These are phyloP conservation scores for Hirschioporus abietinus DNA, from an alignment of 768 basidiomycete genomes.

Conservation along the genomic window DNA sequence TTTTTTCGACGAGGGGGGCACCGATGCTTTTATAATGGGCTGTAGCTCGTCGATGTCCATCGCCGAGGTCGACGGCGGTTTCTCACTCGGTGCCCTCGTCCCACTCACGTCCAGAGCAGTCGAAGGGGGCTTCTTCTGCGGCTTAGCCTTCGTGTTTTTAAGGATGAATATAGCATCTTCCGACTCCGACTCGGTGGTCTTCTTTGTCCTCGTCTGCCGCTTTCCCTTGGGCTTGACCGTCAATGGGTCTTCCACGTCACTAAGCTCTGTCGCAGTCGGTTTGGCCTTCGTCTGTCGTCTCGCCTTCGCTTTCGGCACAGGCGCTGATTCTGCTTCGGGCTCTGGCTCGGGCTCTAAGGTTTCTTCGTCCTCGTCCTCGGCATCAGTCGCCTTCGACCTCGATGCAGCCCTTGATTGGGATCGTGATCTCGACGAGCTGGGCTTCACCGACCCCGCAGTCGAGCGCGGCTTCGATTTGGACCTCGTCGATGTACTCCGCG, in stretches of 20 bases:
- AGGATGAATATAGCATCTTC: slow-evolving; percentile 16
- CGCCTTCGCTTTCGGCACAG: background rate
- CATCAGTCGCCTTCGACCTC: slow-evolving; percentile 11
- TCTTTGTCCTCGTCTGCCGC: background rate
- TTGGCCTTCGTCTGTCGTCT: slow-evolving; percentile 9
- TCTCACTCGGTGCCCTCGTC: slow-evolving; percentile 5
- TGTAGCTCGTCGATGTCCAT: background rate
- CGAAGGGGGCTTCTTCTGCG: slow-evolving; percentile 11
- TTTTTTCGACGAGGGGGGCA: background rate
- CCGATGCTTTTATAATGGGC: background rate
- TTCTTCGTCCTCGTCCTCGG: slow-evolving; percentile 11
- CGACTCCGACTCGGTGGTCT: slow-evolving; percentile 20
- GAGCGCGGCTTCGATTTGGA: background rate
- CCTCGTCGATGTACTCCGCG: background rate
- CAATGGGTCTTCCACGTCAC: slow-evolving; percentile 13
- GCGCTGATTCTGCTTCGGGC: background rate
- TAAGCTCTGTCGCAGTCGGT: slow-evolving; percentile 34
- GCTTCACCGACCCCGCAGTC: background rate
- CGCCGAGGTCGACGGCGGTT: background rate
- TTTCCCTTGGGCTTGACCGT: background rate
- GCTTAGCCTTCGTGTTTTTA: slow-evolving; percentile 7
- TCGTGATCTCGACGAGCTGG: background rate
- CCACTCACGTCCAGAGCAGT: background rate
- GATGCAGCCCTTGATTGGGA: background rate
- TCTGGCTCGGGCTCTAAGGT: background rate